phyloP scores from a whole-genome alignment of 371 early-diverging fungal genomes.

The Catenaria anguillulae region DNA sequence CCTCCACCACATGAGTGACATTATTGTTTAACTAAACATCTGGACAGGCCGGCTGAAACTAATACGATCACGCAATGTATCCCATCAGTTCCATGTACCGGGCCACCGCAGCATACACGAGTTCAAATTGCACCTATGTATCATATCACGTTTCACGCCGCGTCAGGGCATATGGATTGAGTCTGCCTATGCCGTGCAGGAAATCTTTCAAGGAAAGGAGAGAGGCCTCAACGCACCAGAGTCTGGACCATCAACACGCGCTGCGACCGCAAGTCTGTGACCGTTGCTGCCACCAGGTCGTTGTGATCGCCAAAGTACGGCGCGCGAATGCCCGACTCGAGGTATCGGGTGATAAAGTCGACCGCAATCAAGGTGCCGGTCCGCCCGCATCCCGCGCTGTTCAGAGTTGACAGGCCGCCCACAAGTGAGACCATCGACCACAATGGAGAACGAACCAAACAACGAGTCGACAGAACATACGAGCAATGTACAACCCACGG shows the following conservation, averaged over 20 bases:
- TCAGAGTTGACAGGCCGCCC: too few relatives aligned
- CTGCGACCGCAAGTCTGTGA: not conserved
- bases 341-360: not conserved
- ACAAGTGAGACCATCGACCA: too few relatives aligned
- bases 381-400: not conserved
- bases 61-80: too few relatives aligned
- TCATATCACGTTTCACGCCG: not conserved
- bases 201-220: too few relatives aligned
- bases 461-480: not conserved
- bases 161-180: too few relatives aligned
- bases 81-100: not conserved
- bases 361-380: constrained; percentile 3
- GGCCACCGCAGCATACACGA: not conserved
- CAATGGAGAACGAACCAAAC: too few relatives aligned
- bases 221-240: not conserved
- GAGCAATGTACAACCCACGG: not conserved
- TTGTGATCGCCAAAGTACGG: not conserved
- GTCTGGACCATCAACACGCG: not conserved
- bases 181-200: too few relatives aligned
- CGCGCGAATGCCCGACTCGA: not conserved
- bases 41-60: too few relatives aligned
- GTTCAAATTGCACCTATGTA: not conserved
- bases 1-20: too few relatives aligned
- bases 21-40: too few relatives aligned
- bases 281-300: not conserved